Base-by-base conservation (phyloP, 2,329 filamentous ascomycete species). In the Exophiala alcalophila region DNA sequence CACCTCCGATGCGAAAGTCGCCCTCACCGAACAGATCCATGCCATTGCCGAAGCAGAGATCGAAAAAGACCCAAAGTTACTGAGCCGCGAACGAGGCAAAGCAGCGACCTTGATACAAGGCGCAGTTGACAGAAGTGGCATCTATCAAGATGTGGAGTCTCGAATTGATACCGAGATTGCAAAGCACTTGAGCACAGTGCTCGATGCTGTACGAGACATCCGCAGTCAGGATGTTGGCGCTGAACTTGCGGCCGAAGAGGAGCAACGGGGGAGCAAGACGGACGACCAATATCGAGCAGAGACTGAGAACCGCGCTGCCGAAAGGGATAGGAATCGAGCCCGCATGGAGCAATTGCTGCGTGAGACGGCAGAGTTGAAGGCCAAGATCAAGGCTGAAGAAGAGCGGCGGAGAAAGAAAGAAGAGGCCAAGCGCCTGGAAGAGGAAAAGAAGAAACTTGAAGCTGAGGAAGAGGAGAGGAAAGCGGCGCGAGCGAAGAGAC, bases 81-180 rank as follows among this genome's bases (percentile, higher is more conserved):
- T 83, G 11, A 77, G 75, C 38, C 77, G 78, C 21, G 77, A 82
- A 52, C 71, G 78, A 33, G 70, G 76, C 18, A 77, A 81, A 58
- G 78, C 79, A 19, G 78, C 77, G 7, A 77, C 77, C 1, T 64
- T 83, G 29, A 74, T 83, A 20, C 77, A 82, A 61, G 80, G 80
- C 41, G 77, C 77, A 2, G 79, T 78, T 7, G 79, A 82, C 51
- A 72, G 80, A 40, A 78, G 73, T 47, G 75, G 80, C 47, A 71
- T 82, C 38, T 83, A 83, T 56, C 73, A 73, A 47, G 72, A 67
- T 51, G 76, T 78, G 15, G 76, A 78, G 56, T 63, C 64, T 5
- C 69, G 74, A 10, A 67, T 83, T 32, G 72, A 78, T 53, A 61
- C 60, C 4, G 65, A 81, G 52, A 71, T 81, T 35, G 68, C 73